phyloP scores from a whole-genome alignment of 2,329 filamentous ascomycete species.

The Trichophyton mentagrophytes region DNA sequence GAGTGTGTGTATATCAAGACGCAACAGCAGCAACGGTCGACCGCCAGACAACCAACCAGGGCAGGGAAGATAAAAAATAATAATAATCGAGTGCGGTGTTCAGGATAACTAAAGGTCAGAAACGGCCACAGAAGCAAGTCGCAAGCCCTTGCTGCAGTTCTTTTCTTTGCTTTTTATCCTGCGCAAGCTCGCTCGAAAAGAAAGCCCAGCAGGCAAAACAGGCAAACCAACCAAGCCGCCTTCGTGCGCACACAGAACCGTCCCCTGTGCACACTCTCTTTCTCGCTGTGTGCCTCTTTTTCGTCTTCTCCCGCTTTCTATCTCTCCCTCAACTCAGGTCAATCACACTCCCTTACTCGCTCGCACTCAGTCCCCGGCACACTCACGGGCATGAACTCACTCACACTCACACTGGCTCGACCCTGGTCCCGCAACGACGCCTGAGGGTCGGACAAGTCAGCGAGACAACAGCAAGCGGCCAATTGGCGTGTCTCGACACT shows the following conservation, averaged over 20 bases:
- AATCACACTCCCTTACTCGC: no score
- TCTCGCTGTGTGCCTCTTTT: no score
- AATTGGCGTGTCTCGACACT: background rate
- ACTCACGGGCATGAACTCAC: no score
- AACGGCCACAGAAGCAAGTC: background rate
- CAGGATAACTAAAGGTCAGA: background rate
- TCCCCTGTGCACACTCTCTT: no score
- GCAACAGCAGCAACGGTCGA: background rate
- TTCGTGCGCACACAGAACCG: no score
- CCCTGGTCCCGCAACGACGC: constrained; percentile 3
- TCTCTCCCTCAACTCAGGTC: no score
- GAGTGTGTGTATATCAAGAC: no score
- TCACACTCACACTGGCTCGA: background rate
- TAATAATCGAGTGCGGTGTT: background rate
- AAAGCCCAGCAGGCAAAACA: background rate
- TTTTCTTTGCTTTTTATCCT: background rate
- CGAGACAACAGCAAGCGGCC: background rate
- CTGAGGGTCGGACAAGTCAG: constrained; percentile 4
- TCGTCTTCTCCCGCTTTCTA: no score
- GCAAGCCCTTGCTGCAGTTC: background rate
- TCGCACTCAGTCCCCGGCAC: no score
- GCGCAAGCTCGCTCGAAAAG: no score
- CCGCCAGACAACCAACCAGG: background rate
- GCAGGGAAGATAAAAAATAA: no score
- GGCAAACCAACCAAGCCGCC: background rate